Percentiles rank a stretch among this genome's conserved stretches.
phyloP scores from a whole-genome alignment of 2,329 filamentous ascomycete genomes.

The Gnomoniopsis sp. region DNA sequence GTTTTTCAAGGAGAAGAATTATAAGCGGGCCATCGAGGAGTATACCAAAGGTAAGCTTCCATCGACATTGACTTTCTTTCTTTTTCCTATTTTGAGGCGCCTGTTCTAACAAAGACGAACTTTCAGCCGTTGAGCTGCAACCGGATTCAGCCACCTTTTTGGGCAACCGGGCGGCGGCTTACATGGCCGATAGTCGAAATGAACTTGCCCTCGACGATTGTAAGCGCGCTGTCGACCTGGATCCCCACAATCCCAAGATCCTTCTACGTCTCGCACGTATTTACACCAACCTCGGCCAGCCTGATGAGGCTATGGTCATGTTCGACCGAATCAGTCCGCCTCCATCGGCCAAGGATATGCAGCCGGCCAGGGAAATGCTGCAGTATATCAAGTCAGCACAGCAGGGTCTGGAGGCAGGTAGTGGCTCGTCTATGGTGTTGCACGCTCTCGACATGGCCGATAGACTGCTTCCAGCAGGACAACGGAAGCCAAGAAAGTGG shows the following conservation, averaged over 20 bases:
- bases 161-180: conserved; percentile 91
- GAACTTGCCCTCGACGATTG: conserved; percentile 82
- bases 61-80: background rate
- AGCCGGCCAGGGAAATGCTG: conserved; percentile 79
- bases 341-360: conserved; percentile 80
- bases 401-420: conserved; percentile 69
- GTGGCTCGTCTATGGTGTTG: conserved; percentile 84
- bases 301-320: conserved; percentile 80
- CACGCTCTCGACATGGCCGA: conserved; percentile 91
- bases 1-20: conserved; percentile 94
- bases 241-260: conserved; percentile 84
- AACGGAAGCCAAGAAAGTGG: conserved; percentile 86
- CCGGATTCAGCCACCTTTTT: conserved; percentile 85
- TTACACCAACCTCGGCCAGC: conserved; percentile 81
- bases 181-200: conserved; percentile 83
- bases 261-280: conserved; percentile 84
- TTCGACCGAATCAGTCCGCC: conserved; percentile 77
- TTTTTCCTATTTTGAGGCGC: conserved; percentile 13
- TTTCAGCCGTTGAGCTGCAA: conserved; percentile 80
- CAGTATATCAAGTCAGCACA: conserved; percentile 78
- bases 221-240: conserved; percentile 74
- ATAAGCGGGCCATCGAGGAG: conserved; percentile 80
- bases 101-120: background rate
- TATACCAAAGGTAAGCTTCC: conserved; percentile 82
- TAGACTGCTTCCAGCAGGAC: conserved; percentile 70